phyloP scores from a whole-genome alignment of 179 eudicot genomes.

The Carnegiea gigantea region DNA sequence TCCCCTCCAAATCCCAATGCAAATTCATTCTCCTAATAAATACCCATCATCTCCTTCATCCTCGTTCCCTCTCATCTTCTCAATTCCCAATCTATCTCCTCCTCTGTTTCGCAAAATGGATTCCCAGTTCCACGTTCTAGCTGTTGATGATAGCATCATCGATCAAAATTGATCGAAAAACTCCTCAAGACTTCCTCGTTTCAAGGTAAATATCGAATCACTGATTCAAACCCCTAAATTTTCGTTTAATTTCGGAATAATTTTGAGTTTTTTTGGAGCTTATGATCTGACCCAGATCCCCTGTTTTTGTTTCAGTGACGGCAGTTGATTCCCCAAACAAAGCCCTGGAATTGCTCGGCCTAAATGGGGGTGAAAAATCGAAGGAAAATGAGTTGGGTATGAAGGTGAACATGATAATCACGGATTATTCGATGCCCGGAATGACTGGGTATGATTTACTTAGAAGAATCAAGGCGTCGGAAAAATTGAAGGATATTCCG shows the following conservation, averaged over 20 bases:
- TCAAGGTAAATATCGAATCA: constrained; percentile 4
- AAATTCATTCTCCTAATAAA: not conserved
- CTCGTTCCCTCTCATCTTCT: not conserved
- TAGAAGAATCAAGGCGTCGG: constrained; percentile 32
- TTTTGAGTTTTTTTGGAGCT: not conserved
- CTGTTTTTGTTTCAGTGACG: constrained; percentile 18
- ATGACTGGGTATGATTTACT: constrained; percentile 38
- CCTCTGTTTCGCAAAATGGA: not conserved
- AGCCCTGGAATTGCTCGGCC: constrained; percentile 30
- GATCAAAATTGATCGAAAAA: constrained; percentile 1
- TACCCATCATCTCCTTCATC: not conserved
- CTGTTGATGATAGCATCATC: constrained; percentile 12
- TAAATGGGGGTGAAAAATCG: constrained; percentile 9
- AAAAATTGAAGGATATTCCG: constrained; percentile 33
- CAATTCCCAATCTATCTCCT: not conserved
- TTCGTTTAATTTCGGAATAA: not conserved
- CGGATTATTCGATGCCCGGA: constrained; percentile 50
- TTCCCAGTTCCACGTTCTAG: constrained; percentile 5
- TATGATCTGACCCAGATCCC: not conserved
- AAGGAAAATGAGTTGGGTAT: constrained; percentile 9
- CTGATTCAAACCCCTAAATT: not conserved
- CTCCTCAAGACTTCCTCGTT: constrained; percentile 6
- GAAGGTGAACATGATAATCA: constrained; percentile 43
- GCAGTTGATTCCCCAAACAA: constrained; percentile 30
- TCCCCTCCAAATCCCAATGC: not conserved